phyloP scores from a whole-genome alignment of 164 flowering plant genomes.

The Aristolochia californica region DNA sequence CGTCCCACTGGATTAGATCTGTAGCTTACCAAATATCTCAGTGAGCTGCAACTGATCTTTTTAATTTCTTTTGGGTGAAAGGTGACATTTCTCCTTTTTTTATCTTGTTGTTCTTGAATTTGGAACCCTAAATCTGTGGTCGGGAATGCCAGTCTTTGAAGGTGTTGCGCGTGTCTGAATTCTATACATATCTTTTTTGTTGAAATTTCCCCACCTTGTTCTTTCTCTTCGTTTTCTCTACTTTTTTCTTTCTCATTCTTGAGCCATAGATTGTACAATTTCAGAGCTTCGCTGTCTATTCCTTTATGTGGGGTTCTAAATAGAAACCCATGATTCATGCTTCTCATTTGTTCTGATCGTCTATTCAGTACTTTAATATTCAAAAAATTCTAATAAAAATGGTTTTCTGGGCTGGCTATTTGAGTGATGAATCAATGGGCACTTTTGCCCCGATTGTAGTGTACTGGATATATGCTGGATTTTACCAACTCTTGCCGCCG shows the following conservation, averaged over 20 bases:
- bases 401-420: conserved; percentile 80
- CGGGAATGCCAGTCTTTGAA: too few relatives aligned
- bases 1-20: background rate
- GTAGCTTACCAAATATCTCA: background rate
- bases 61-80: too few relatives aligned
- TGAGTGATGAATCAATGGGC: conserved; percentile 75
- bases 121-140: background rate
- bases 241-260: too few relatives aligned
- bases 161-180: too few relatives aligned
- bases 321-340: too few relatives aligned
- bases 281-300: too few relatives aligned
- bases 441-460: conserved; percentile 72
- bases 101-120: background rate
- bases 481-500: conserved; percentile 60
- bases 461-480: conserved; percentile 80
- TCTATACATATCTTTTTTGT: too few relatives aligned
- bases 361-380: background rate
- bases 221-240: too few relatives aligned
- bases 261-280: too few relatives aligned
- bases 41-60: background rate
- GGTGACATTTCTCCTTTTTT: background rate
- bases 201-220: too few relatives aligned
- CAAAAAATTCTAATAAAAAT: conserved; percentile 13
- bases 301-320: too few relatives aligned
- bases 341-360: too few relatives aligned